Base-by-base conservation (phyloP, 2,329 filamentous ascomycete genomes). In the Cladosporium cucumerinum region DNA sequence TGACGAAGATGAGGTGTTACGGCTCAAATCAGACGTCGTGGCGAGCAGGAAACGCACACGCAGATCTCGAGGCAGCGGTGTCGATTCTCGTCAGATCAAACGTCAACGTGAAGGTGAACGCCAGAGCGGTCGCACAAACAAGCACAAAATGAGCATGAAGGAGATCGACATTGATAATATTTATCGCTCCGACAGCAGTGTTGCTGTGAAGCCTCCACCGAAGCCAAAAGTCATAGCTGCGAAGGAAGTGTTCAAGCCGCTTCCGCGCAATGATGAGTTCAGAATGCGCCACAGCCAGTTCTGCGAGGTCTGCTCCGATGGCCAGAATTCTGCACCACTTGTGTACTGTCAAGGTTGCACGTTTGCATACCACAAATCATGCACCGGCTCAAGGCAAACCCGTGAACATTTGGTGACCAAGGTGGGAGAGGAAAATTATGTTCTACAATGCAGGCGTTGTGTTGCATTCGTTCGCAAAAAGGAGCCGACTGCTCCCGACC, bases 341-440 rank as follows among this genome's bases (percentile, higher is more conserved):
- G 84, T 99, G 36, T 88, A 89, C 73, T 99, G 95, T 71, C 96
- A 99, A 78, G 95, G 95, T 32, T 99, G 95, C 75, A 92, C 89
- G 1, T 82, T 89, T 57, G 84, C 90, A 0, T 97, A 92, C 70
- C 95, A 99, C 78, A 92, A 91, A 75, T 80, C 79, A 48, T 99
- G 95, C 73, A 82, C 99, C 30, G 93, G 94, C 1, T 82, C 84
- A 57, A 86, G 95, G 58, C 85, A 84, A 60, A 81, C 76, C 14
- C 85, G 95, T 66, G 92, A 97, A n/a, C 95, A 98, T 75, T 80
- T 95, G 39, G 92, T 92, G 11, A 98, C 93, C 26, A 99, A 98
- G 75, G 78, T 97, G 61, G 88, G 82, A 2, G 82, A 89, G 0
- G 87, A 89, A 2, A 78, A 89, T 43, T 98, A 96, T 71, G 88